These are phyloP conservation scores for Annona squamosa DNA, from an alignment of 164 flowering plant species.

Conservation along the genomic window DNA sequence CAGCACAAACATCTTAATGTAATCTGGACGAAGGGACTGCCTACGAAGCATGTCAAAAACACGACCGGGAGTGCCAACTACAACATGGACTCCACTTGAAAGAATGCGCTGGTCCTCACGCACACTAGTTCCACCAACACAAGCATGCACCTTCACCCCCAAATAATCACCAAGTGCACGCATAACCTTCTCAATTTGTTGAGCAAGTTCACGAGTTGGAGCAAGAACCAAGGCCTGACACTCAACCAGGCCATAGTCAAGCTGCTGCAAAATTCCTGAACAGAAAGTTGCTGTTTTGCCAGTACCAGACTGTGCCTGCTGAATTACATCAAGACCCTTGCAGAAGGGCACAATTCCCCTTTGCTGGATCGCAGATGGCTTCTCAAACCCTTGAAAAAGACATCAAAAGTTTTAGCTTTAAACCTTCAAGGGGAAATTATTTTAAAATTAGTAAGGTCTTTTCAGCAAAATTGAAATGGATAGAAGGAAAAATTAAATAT, in stretches of 20 bases:
- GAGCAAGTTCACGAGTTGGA: constrained; percentile 81
- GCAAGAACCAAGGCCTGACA: constrained; percentile 86
- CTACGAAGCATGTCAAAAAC: constrained; percentile 78
- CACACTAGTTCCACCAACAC: constrained; percentile 94
- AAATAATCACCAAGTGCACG: constrained; percentile 85
- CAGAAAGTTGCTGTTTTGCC: constrained; percentile 90
- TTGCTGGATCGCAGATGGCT: constrained; percentile 88
- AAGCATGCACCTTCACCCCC: constrained; percentile 86
- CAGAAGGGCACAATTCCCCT: constrained; percentile 85
- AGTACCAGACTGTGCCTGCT: constrained; percentile 89
- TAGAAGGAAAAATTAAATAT: background rate
- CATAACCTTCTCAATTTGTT: constrained; percentile 90
- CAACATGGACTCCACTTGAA: constrained; percentile 72
- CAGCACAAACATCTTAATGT: constrained; percentile 74
- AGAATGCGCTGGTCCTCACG: constrained; percentile 84
- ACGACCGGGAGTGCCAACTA: constrained; percentile 88
- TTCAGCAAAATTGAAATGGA: background rate
- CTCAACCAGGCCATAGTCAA: constrained; percentile 54
- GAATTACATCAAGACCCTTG: constrained; percentile 82
- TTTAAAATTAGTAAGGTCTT: background rate
- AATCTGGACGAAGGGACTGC: constrained; percentile 67
- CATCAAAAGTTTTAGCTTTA: background rate
- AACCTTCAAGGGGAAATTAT: background rate
- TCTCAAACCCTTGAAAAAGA: constrained; percentile 60
- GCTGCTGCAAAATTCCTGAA: constrained; percentile 77